Evolutionary conservation across 2,329 filamentous ascomycete species (phyloP), one percentile per base, ranked within the genome.

Genomic region (Colletotrichum phormii): DNA sequence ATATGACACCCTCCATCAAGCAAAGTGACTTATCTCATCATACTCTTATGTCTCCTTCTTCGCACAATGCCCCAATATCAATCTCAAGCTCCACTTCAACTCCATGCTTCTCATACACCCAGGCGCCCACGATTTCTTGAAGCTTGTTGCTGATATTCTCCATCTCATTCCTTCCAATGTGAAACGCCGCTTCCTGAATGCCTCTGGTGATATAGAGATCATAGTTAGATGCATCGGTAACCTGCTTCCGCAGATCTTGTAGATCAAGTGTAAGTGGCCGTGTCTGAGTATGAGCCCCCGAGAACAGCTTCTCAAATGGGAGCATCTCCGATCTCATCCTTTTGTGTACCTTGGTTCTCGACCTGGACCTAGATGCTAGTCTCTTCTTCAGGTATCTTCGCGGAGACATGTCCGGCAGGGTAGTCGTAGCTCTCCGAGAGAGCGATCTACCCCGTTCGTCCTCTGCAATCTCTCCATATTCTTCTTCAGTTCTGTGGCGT

Each of bases 31-130:
- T 15, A 42, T 57, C 51, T 33, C 35, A 24, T 18, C n/a, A 26
- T 53, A 57, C 53, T 35, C 37, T 26, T 46, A 33, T n/a, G n/a
- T 72, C 29, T 11, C 24, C 55, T 22, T 51, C 62, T 26, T 51
- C 35, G 2, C 67, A 31, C 15, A 64, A n/a, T 33, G 61, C 55
- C 24, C 53, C 59, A 35, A 80, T 59, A 24, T 77, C 73, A 15
- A 74, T 60, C 42, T 71, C 63, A 8, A 75, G 42, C 51, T 72
- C 67, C 54, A 60, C 18, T 29, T 64, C 63, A 3, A 55, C 51
- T 18, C 59, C 67, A 35, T 67, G 57, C 26, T 59, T 35, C 26
- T 57, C 18, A 24, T 26, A 37, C 31, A 46, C 67, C 73, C 73
- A 75, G 22, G 24, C n/a, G 12, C 18, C 55, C 31, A 68, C 59